phyloP scores from a whole-genome alignment of 2,329 filamentous ascomycete species.

The Penicillium sp. region DNA sequence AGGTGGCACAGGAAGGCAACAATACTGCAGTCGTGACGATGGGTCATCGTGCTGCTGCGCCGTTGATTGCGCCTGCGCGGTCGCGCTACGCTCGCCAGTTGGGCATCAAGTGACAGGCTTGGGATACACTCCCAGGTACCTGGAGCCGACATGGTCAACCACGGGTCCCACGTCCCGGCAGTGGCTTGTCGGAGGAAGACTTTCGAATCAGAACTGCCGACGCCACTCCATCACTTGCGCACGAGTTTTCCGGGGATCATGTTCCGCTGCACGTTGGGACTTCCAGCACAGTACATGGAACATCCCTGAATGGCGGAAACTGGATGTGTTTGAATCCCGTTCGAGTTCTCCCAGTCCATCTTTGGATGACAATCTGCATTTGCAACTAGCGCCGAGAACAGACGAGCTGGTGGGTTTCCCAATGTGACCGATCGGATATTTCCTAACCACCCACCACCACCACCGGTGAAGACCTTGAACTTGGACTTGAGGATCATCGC shows the following conservation, averaged over 20 bases:
- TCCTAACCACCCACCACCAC: not conserved
- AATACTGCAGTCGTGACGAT: not conserved
- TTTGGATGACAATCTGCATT: conserved; percentile 1
- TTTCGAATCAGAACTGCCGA: conserved; percentile 25
- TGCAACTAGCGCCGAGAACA: not conserved
- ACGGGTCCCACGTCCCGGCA: conserved; percentile 21
- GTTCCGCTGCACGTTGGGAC: conserved; percentile 13
- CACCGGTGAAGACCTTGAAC: not conserved
- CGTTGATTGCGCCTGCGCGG: too few relatives aligned
- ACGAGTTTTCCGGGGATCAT: conserved; percentile 19
- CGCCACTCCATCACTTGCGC: conserved; percentile 22
- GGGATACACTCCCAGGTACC: conserved; percentile 9
- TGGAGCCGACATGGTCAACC: conserved; percentile 11
- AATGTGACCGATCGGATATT: conserved; percentile 18
- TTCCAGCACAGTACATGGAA: not conserved
- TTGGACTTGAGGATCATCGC: not conserved
- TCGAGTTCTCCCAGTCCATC: not conserved
- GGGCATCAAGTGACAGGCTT: not conserved
- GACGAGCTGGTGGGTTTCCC: not conserved
- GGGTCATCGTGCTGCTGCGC: not conserved
- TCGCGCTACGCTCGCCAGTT: conserved; percentile 3
- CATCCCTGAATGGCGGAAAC: conserved; percentile 3
- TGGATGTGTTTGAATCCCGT: not conserved
- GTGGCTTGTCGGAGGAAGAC: conserved; percentile 19
- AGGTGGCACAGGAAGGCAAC: not conserved